phyloP scores from a whole-genome alignment of 2,329 filamentous ascomycete genomes.

The Orbilia brochopaga region DNA sequence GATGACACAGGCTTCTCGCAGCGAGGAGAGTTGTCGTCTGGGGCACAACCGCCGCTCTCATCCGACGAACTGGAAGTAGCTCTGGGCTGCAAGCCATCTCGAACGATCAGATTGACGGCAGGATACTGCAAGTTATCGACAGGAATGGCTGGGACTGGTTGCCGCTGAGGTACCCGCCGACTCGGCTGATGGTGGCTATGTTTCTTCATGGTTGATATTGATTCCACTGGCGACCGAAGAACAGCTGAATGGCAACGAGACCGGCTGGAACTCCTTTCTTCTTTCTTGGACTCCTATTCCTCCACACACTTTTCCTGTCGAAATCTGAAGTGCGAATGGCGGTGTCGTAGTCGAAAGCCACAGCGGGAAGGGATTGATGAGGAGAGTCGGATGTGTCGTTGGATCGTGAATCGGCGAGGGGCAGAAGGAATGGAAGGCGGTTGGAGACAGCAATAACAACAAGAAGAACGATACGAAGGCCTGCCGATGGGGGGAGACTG shows the following conservation, averaged over 20 bases:
- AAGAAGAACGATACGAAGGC: conserved; percentile 32
- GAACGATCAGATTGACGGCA: conserved; percentile 17
- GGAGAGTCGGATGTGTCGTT: not conserved
- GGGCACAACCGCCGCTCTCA: conserved; percentile 56
- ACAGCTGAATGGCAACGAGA: not conserved
- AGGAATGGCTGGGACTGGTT: conserved; percentile 32
- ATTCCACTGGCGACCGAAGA: not conserved
- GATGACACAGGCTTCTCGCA: conserved; percentile 68
- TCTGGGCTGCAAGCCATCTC: conserved; percentile 27
- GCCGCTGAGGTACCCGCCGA: conserved; percentile 42
- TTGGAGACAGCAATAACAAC: conserved; percentile 18
- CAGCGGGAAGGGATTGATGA: not conserved
- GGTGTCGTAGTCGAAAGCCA: not conserved
- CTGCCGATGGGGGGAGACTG: conserved; percentile 55
- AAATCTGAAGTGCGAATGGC: not conserved
- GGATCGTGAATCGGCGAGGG: conserved; percentile 12
- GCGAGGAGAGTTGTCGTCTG: conserved; percentile 57
- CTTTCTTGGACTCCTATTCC: not conserved
- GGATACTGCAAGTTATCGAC: conserved; percentile 21
- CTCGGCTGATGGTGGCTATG: conserved; percentile 51
- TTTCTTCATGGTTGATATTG: conserved; percentile 45
- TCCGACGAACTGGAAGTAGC: conserved; percentile 27
- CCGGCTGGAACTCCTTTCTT: not conserved
- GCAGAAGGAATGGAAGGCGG: conserved; percentile 36
- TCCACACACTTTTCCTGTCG: not conserved